Evolutionary conservation across 176 grass and related monocot genomes (phyloP).

Genomic region (Triticum aestivum): IWGSC_CS_RefSeq_v2.1 NC_057807.1:379436540-379437039

Average conservation of each 20-base stretch:
- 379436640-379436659: slow-evolving; percentile 85
- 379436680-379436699: slow-evolving; percentile 41
- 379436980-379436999: background rate
- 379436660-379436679: slow-evolving; percentile 18
- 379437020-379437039: background rate
- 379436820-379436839: background rate
- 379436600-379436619: background rate
- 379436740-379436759: background rate
- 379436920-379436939: background rate
- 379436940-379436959: background rate
- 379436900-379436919: background rate
- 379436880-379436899: background rate
- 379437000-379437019: background rate
- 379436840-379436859: slow-evolving; percentile 16
- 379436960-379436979: background rate
- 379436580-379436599: slow-evolving; percentile 10
- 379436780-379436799: slow-evolving; percentile 19
- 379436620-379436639: slow-evolving; percentile 38
- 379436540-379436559: background rate
- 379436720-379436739: background rate
- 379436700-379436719: slow-evolving; percentile 22
- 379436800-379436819: slow-evolving; percentile 17
- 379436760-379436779: slow-evolving; percentile 22
- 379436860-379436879: background rate
- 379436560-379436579: background rate